Evolutionary conservation across 2,329 filamentous ascomycete genomes (phyloP), one percentile per base, ranked within the genome.

Genomic region (Lachnellula arida): DNA sequence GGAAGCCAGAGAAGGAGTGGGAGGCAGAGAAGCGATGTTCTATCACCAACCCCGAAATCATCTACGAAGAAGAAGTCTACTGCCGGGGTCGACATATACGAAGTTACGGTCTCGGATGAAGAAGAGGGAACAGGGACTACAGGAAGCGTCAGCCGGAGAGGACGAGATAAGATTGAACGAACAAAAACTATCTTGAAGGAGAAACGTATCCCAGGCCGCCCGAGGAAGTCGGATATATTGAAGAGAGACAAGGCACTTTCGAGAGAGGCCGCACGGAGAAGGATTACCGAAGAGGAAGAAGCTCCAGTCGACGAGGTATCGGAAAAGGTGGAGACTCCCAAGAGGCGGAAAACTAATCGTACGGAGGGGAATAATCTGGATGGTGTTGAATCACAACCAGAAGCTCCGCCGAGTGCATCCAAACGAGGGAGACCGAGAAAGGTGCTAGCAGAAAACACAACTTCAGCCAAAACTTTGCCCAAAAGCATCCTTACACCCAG

Each of bases 401-500:
- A 44, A 28, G 32, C 37, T 43, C 22, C 32, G n/a, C 48, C 53
- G 15, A 54, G 49, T 19, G 32, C 7, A 9, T 44, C 39, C 2
- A 64, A 60, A 53, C 43, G 58, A 32, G 63, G 57, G 34, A 53
- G 60, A 19, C 60, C 62, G 15, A 55, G 51, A 32, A 48, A 53
- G 25, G 49, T 42, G 19, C 22, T 34, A 34, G 46, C 35, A 8
- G 51, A 39, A 22, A 42, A 44, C 9, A 1, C 46, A 15, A 46
- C 50, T 5, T 42, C 55, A 2, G 4, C 25, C 2, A 50, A 47
- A 22, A 25, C 43, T 15, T 25, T 39, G 19, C 74, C 79, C 9
- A 84, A 79, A 65, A 75, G 81, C 7, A 86, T 85, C 54, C 66
- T 85, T 43, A 79, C 80, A 2, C 81, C 83, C 3, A 74, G 73